Evolutionary conservation across 495 filamentous ascomycete genomes (phyloP).

Genomic region (Clohesyomyces aquaticus): DNA sequence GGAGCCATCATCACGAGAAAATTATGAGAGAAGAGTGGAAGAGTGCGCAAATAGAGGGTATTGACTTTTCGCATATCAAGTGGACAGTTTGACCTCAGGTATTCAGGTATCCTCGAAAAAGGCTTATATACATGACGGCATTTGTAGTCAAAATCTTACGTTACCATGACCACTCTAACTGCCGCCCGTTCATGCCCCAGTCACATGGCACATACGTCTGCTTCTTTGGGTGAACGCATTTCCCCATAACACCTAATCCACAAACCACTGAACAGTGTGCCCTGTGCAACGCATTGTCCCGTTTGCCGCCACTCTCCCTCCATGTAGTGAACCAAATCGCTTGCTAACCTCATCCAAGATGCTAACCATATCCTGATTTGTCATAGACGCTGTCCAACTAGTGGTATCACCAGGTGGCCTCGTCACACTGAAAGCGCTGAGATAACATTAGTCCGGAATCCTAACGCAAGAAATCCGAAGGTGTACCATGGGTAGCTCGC

Average conservation of each 20-base stretch:
- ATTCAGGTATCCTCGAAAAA: too few relatives aligned
- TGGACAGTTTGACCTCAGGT: conserved; percentile 12
- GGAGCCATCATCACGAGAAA: neutral
- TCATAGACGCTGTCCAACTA: neutral
- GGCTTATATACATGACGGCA: too few relatives aligned
- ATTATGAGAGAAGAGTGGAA: conserved; percentile 9
- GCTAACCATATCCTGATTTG: conserved; percentile 7
- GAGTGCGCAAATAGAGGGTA: conserved; percentile 1
- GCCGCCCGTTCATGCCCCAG: too few relatives aligned
- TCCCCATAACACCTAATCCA: conserved; percentile 1
- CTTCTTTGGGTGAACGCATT: too few relatives aligned
- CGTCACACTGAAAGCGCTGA: neutral
- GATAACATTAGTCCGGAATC: too few relatives aligned
- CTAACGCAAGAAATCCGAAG: neutral
- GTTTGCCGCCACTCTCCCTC: neutral
- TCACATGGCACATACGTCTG: too few relatives aligned
- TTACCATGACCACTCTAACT: too few relatives aligned
- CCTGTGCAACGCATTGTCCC: conserved; percentile 3
- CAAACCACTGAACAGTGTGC: neutral
- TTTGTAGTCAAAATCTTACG: too few relatives aligned
- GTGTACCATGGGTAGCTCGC: neutral
- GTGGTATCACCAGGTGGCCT: neutral
- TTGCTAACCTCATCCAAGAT: conserved; percentile 3
- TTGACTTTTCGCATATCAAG: conserved; percentile 14
- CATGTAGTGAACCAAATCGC: conserved; percentile 6